Evolutionary conservation across 2,329 filamentous ascomycete genomes (phyloP).

Genomic region (Diaporthe sp.): DNA sequence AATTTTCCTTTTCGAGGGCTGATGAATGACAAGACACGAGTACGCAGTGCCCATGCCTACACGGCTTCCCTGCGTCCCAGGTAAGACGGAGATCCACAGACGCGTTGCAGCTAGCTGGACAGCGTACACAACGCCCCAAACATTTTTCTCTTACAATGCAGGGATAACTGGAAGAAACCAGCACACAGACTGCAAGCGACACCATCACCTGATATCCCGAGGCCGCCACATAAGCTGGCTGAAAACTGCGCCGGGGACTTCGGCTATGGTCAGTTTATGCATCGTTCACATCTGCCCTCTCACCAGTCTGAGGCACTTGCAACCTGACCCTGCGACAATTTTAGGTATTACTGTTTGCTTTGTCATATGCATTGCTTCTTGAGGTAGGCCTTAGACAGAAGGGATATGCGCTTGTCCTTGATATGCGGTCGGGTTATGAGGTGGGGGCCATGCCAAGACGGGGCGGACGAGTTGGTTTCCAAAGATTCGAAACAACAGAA

Average conservation of each 20-base stretch:
- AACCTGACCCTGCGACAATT: neutral
- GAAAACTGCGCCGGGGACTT: neutral
- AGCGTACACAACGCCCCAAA: neutral
- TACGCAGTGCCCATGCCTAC: neutral
- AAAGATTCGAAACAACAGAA: slow-evolving; percentile 11
- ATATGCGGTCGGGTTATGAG: neutral
- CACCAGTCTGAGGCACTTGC: neutral
- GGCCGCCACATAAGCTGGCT: neutral
- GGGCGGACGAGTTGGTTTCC: slow-evolving; percentile 21
- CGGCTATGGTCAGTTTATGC: neutral
- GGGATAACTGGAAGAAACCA: neutral
- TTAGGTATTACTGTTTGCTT: slow-evolving; percentile 2
- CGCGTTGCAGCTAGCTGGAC: neutral
- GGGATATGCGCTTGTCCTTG: neutral
- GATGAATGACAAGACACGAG: no score
- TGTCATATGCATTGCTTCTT: neutral
- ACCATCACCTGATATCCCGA: no score
- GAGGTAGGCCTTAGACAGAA: neutral
- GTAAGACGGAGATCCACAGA: neutral
- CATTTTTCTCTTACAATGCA: no score
- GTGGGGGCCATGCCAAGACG: slow-evolving; percentile 23
- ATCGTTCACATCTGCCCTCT: neutral
- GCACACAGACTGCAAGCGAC: no score
- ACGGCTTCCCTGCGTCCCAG: neutral
- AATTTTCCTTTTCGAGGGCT: neutral